These are phyloP conservation scores for Phytophthora citricola DNA, from an alignment of 352 stramenopile genomes.

Conservation along the genomic window DNA sequence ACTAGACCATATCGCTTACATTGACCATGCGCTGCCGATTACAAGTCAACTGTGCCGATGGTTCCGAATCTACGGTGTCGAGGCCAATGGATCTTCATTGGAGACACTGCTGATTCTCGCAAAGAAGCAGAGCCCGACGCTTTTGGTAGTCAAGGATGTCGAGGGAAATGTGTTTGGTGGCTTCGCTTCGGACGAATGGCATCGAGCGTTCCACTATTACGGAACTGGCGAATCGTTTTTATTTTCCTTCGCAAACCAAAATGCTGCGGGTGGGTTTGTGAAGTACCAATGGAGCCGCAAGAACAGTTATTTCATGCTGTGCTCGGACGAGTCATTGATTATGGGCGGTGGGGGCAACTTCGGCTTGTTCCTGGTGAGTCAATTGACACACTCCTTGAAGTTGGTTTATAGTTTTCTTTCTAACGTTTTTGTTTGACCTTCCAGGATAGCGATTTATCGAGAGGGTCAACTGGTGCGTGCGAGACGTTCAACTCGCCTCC, in stretches of 20 bases:
- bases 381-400: too few species aligned
- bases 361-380: conserved; percentile 85
- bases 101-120: conserved; percentile 72
- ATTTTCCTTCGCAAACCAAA: conserved; percentile 79
- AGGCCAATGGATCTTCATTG: conserved; percentile 78
- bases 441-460: conserved; percentile 86
- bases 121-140: conserved; percentile 77
- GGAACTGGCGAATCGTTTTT: conserved; percentile 89
- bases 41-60: conserved; percentile 84
- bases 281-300: conserved; percentile 90
- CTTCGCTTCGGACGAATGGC: conserved; percentile 84
- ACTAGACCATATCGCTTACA: conserved; percentile 66
- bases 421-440: conserved; percentile 9
- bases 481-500: conserved; percentile 89
- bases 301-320: conserved; percentile 93
- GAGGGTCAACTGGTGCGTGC: conserved; percentile 84
- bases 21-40: conserved; percentile 79
- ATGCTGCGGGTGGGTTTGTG: conserved; percentile 49
- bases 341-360: conserved; percentile 92
- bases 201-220: conserved; percentile 86
- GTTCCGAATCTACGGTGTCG: conserved; percentile 84
- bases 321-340: conserved; percentile 89
- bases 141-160: conserved; percentile 85
- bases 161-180: conserved; percentile 84
- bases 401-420: not conserved